Evolutionary conservation across 768 basidiomycete genomes (phyloP).

Genomic region (Termitomyces sp.): DNA sequence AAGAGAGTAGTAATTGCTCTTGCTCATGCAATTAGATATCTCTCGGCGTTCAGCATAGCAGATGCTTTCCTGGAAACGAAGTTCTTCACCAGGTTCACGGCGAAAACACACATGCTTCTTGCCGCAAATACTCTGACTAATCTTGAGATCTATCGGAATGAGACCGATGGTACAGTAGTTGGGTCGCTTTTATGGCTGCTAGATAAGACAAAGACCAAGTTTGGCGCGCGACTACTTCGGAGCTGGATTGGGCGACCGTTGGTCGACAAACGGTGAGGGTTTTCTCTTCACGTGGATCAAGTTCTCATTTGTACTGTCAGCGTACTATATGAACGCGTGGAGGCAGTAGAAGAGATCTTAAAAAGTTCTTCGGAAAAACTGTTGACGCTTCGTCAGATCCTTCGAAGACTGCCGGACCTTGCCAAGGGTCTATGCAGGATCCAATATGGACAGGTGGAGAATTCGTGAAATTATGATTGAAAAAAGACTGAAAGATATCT

Average conservation of each 20-base stretch:
- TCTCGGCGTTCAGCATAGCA: conserved; percentile 70
- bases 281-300: not conserved
- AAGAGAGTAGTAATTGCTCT: conserved; percentile 66
- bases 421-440: conserved; percentile 82
- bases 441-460: conserved; percentile 80
- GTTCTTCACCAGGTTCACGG: conserved; percentile 77
- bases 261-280: conserved; percentile 56
- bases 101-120: conserved; percentile 79
- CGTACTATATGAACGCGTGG: conserved; percentile 66
- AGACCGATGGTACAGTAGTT: conserved; percentile 66
- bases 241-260: conserved; percentile 88
- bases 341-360: conserved; percentile 83
- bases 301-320: conserved; percentile 31
- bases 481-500: not conserved
- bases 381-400: conserved; percentile 58
- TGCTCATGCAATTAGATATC: conserved; percentile 66
- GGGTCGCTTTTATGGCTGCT: conserved; percentile 85
- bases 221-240: conserved; percentile 79
- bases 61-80: conserved; percentile 72
- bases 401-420: conserved; percentile 81
- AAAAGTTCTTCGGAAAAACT: conserved; percentile 56
- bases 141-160: conserved; percentile 90
- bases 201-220: conserved; percentile 82
- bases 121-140: conserved; percentile 86
- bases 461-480: not conserved